Conservation (phyloP, 1,284 basidiomycete genomes). For the Phellopilus nigrolimitatus region DNA sequence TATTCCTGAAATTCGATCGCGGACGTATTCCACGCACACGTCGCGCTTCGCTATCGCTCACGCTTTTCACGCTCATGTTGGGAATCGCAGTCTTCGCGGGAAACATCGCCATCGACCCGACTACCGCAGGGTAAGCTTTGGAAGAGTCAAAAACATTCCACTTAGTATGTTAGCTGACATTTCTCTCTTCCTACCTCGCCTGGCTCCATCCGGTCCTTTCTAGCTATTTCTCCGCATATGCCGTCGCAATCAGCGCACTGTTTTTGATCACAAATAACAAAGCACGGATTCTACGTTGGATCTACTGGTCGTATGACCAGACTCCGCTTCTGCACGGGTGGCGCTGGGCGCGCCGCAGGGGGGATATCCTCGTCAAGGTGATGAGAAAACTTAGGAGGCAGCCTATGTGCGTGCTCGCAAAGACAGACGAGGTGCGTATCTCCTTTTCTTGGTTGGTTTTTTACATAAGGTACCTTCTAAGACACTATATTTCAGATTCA, state of each 20-base stretch:
- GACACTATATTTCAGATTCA: slow-evolving; percentile 48
- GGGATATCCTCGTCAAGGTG: slow-evolving; percentile 35
- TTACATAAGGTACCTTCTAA: background rate
- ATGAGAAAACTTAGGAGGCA: slow-evolving; percentile 47
- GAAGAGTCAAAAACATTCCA: too few relatives aligned
- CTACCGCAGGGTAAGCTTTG: slow-evolving; percentile 44
- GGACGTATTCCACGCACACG: slow-evolving; percentile 47
- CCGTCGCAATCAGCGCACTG: slow-evolving; percentile 42
- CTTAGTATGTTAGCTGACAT: too few relatives aligned
- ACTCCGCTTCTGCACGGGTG: slow-evolving; percentile 40
- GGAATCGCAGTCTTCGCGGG: slow-evolving; percentile 49
- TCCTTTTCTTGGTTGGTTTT: background rate
- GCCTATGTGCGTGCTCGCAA: slow-evolving; percentile 55
- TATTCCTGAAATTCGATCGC: slow-evolving; percentile 61
- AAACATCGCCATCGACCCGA: slow-evolving; percentile 52
- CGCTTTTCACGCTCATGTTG: slow-evolving; percentile 41
- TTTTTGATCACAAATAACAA: slow-evolving; percentile 51
- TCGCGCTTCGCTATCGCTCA: slow-evolving; percentile 35
- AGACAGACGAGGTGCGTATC: slow-evolving; percentile 53
- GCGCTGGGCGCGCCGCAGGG: slow-evolving; percentile 38
- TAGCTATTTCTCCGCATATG: slow-evolving; percentile 62
- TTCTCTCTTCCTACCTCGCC: slow-evolving; percentile 13
- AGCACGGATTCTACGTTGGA: slow-evolving; percentile 44
- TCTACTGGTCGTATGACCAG: slow-evolving; percentile 64
- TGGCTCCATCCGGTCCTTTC: slow-evolving; percentile 20